Evolutionary conservation across 2,329 filamentous ascomycete genomes (phyloP), one percentile per base, ranked within the genome.

Genomic region (Westerdykella ornata): DNA sequence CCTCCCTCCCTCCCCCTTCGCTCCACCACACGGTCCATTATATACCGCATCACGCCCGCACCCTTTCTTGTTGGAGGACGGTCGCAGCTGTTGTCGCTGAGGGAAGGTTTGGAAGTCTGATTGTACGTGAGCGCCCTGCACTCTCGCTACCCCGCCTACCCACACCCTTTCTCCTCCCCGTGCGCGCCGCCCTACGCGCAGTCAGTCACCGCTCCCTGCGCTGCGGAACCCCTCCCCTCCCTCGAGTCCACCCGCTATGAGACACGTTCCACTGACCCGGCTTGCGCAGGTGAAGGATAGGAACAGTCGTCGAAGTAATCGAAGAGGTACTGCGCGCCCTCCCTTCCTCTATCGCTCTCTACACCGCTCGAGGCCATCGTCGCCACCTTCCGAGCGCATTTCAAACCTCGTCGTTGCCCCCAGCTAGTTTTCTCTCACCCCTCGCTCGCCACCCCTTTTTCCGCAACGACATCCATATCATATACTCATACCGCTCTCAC

Each of bases 61-160:
- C 45, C 41, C 45, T 9, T 7, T 33, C 30, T 17, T 48, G 60
- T 17, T 48, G 60, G 60, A 63, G 60, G 63, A 65, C 51, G 62
- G 63, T 56, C 52, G 63, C 53, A 62, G 62, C 56, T 57, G 62
- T n/a, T 53, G 62, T 61, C 45, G 65, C 60, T 60, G 65, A 65
- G 63, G 65, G 64, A 65, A 62, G 62, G 61, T 52, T 45, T 60
- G 63, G 59, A 60, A 62, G 57, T 42, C 52, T 47, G 55, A 52
- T 51, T 47, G 61, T 63, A 60, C 28, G 59, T 60, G 20, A 17
- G n/a, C n/a, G 20, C 26, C 37, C 34, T 43, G 48, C 53, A 33
- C 34, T 44, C 22, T 33, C 7, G 15, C 26, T 35, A 19, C 34
- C 13, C 26, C 40, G 20, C 26, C 35, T 38, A 32, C 37, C 29